These are phyloP conservation scores for Lolium rigidum DNA, from an alignment of 176 grass and related monocot genomes.

Conservation along the genomic window DNA sequence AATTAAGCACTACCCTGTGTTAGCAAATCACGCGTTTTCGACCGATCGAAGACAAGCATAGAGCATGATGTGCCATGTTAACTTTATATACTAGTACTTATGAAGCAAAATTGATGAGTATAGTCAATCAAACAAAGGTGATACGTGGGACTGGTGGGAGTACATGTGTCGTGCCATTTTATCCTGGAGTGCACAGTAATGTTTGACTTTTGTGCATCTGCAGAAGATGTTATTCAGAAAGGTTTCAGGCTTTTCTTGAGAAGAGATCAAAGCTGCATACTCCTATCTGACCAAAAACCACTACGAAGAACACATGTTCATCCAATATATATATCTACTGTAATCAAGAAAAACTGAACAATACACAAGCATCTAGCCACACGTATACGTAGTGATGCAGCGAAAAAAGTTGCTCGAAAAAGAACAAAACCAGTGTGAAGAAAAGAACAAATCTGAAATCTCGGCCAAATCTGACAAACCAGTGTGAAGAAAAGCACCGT, in stretches of 20 bases:
- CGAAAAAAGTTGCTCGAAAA: not conserved
- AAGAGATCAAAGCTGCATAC: not conserved
- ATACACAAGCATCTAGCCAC: not conserved
- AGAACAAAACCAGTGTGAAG: not conserved
- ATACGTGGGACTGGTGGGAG: not conserved
- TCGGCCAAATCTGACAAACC: not conserved
- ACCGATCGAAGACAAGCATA: not conserved
- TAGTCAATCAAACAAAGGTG: not conserved
- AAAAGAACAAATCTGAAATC: not conserved
- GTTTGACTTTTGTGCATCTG: slow-evolving; percentile 2
- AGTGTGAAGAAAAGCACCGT: no score
- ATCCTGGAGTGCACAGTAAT: not conserved
- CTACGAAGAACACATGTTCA: not conserved
- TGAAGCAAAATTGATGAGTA: not conserved
- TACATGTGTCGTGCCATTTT: not conserved
- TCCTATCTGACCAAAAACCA: not conserved
- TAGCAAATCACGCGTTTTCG: not conserved
- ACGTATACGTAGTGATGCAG: not conserved
- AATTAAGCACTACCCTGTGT: not conserved
- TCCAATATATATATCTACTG: not conserved
- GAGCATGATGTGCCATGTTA: slow-evolving; percentile 4
- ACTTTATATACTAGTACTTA: no score
- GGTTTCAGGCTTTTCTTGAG: not conserved
- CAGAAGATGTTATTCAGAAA: not conserved
- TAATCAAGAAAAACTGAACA: not conserved